Percentiles rank a stretch among this genome's conserved stretches.
Evolutionary conservation across 352 stramenopile species (phyloP).

Genomic region (Phytophthora pinifolia): DNA sequence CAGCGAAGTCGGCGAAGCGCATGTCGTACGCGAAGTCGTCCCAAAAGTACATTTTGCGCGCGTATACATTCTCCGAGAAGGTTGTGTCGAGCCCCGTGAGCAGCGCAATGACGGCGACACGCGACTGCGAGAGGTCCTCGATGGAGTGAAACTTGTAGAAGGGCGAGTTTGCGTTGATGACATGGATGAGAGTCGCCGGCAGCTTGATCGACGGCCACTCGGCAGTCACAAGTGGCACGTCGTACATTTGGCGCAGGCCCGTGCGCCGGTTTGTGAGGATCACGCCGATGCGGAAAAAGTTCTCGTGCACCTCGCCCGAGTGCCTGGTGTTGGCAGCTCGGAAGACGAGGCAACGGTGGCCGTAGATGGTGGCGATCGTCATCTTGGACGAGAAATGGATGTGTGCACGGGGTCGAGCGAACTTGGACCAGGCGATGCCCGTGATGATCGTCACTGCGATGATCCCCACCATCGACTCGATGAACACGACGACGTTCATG

Average conservation of each 20-base stretch:
- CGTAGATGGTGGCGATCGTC: slow-evolving; percentile 68
- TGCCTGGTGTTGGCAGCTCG: slow-evolving; percentile 79
- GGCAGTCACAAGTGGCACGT: slow-evolving; percentile 74
- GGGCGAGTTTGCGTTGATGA: slow-evolving; percentile 77
- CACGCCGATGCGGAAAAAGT: slow-evolving; percentile 82
- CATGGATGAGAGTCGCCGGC: slow-evolving; percentile 78
- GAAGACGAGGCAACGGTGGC: slow-evolving; percentile 78
- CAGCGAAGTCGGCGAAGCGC: slow-evolving; percentile 77
- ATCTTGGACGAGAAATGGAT: slow-evolving; percentile 83
- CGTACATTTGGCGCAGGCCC: slow-evolving; percentile 77
- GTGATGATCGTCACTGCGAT: slow-evolving; percentile 84
- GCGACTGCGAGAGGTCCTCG: slow-evolving; percentile 69
- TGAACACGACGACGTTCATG: slow-evolving; percentile 80
- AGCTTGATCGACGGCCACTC: slow-evolving; percentile 86
- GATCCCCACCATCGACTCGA: slow-evolving; percentile 77
- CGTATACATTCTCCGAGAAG: slow-evolving; percentile 86
- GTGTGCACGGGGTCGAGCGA: slow-evolving; percentile 72
- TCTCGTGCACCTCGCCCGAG: slow-evolving; percentile 78
- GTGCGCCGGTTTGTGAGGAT: slow-evolving; percentile 85
- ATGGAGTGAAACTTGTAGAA: slow-evolving; percentile 79
- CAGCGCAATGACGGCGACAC: slow-evolving; percentile 75
- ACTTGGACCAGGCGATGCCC: slow-evolving; percentile 86
- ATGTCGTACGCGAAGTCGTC: slow-evolving; percentile 84
- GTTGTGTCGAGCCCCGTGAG: slow-evolving; percentile 84
- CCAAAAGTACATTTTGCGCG: slow-evolving; percentile 89